Conservation (phyloP, 2,329 filamentous ascomycete species). For the Xylariales sp. region DNA sequence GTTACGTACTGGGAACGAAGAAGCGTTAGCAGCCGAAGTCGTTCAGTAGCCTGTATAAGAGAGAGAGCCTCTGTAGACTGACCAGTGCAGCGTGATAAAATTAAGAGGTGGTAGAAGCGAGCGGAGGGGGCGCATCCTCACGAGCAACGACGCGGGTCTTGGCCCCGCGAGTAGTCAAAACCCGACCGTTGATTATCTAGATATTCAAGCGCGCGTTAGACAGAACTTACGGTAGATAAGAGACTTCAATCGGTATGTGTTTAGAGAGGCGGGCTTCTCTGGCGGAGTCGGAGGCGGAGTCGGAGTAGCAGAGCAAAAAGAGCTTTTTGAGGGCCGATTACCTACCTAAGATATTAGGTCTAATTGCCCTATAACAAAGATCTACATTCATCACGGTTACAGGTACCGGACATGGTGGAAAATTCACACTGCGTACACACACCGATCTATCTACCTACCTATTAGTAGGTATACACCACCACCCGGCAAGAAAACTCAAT, state of each 20-base stretch:
- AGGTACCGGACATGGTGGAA: neutral
- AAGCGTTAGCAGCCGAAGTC: slow-evolving; percentile 3
- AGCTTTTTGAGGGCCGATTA: neutral
- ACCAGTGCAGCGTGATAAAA: slow-evolving; percentile 71
- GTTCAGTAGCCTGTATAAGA: neutral
- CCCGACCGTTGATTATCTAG: neutral
- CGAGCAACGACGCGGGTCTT: slow-evolving; percentile 10
- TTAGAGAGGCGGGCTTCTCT: neutral
- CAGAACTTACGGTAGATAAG: neutral
- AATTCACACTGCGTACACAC: neutral
- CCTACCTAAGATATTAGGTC: neutral
- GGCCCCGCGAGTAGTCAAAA: slow-evolving; percentile 10
- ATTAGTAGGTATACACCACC: neutral
- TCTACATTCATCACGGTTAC: neutral
- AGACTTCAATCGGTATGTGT: neutral
- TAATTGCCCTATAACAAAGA: slow-evolving; percentile 10
- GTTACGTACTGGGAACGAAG: slow-evolving; percentile 23
- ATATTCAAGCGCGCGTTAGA: neutral
- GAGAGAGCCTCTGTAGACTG: slow-evolving; percentile 4
- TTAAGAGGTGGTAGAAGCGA: slow-evolving; percentile 60
- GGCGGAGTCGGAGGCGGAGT: neutral
- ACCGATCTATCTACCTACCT: neutral
- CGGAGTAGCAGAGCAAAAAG: neutral
- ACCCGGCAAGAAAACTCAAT: neutral
- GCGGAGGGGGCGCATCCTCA: slow-evolving; percentile 42